Base-by-base conservation (phyloP, 2,329 filamentous ascomycete genomes). In the Stagonosporopsis cucurbitacearum region DNA sequence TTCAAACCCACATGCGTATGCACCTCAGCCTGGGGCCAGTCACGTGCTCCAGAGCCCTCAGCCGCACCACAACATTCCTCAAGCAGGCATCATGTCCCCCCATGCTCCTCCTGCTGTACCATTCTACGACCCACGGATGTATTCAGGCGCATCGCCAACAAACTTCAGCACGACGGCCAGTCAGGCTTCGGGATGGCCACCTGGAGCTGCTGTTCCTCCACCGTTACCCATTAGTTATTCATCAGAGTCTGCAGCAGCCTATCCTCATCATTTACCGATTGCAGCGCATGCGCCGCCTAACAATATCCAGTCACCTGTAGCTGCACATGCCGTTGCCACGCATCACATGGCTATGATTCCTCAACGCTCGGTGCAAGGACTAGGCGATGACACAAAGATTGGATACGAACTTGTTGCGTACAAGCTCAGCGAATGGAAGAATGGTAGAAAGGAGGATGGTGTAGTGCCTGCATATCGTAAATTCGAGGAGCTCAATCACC, bases 401-500 rank as follows among this genome's bases (percentile, higher is more conserved):
- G 75, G 75, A 32, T 77, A 77, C 52, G 75, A 77, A 55, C 60
- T 73, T 30, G 60, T 77, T 25, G 75, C 75, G 12, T 63, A 68
- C 39, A 74, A 75, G 54, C 66, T 77, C 45, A 68, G 70, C 50
- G 66, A 70, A 48, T 36, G 67, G 22, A 70, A 72, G 58, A 54
- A 57, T 23, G 63, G 65, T 19, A 32, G 43, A 8, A 57, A 57
- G 15, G 50, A 59, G 15, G 66, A 58, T 19, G 32, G 37, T 33
- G 47, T 75, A 7, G 65, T 68, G 8, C 91, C 91, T 1, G 83
- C 96, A 55, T 96, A 96, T 73, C 86, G 93, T 39, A 88, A 88
- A 53, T 97, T 97, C 68, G 88, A 91, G 70, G 83, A 86, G 11
- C 78, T 96, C 17, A 93, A 95, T 66, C 92, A 96, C 71, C 87